Conservation (phyloP, 306 rosid genomes). For the Vigna reflexopilosa region DNA sequence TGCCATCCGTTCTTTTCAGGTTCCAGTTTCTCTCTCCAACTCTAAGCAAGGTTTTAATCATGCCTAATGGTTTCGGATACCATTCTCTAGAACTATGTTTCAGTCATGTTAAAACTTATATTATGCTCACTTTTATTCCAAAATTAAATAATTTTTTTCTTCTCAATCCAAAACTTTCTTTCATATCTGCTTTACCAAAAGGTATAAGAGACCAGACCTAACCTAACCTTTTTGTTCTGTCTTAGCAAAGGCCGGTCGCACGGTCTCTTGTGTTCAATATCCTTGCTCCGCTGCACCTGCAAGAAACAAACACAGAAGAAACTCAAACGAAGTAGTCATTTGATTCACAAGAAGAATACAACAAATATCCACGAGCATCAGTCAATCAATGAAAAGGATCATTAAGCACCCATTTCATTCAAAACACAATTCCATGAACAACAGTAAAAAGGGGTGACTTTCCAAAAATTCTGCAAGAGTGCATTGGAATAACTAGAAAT, state of each 20-base stretch:
- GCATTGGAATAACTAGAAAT: no score
- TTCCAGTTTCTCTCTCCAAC: slow-evolving; percentile 23
- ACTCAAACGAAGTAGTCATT: slow-evolving; percentile 34
- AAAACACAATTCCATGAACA: slow-evolving; percentile 5
- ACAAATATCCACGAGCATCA: slow-evolving; percentile 6
- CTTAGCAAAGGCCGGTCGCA: slow-evolving; percentile 58
- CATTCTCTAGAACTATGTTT: slow-evolving; percentile 22
- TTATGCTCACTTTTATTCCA: slow-evolving; percentile 17
- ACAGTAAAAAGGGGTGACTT: not conserved
- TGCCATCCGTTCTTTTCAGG: not conserved
- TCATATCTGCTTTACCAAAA: slow-evolving; percentile 16
- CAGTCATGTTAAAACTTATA: not conserved
- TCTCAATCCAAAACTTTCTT: slow-evolving; percentile 21
- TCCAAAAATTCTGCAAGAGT: not conserved
- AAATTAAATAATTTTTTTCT: slow-evolving; percentile 27
- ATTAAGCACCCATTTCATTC: slow-evolving; percentile 8
- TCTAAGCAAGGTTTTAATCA: slow-evolving; percentile 12
- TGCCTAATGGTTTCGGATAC: slow-evolving; percentile 16
- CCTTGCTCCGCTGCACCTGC: slow-evolving; percentile 58
- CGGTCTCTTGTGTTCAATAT: slow-evolving; percentile 51
- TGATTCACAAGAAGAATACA: not conserved
- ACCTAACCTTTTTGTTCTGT: slow-evolving; percentile 79
- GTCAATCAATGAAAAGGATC: slow-evolving; percentile 9
- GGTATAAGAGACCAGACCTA: not conserved
- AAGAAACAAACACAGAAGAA: slow-evolving; percentile 42